Conservation (phyloP, 192 early-diverging fungal genomes). For the Coemansia sp. region DNA sequence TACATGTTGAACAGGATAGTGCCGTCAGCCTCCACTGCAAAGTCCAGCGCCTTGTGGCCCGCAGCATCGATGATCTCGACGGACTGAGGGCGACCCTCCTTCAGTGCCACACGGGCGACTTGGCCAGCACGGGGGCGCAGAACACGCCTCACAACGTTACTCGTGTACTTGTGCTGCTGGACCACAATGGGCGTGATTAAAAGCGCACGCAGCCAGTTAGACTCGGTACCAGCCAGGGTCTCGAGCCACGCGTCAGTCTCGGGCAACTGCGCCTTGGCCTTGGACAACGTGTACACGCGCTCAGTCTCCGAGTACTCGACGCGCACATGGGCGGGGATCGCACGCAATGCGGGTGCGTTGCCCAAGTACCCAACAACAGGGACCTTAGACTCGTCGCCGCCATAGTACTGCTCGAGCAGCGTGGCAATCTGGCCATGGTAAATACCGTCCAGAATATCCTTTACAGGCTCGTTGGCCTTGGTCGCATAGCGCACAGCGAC, state of each 20-base stretch:
- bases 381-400: conserved; percentile 59
- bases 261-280: conserved; percentile 10
- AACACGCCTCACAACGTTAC: conserved; percentile 63
- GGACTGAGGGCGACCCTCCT: background rate
- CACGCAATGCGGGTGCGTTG: background rate
- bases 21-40: conserved; percentile 53
- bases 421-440: conserved; percentile 78
- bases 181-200: conserved; percentile 73
- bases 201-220: conserved; percentile 83
- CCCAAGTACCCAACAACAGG: conserved; percentile 81
- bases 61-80: conserved; percentile 1
- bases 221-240: conserved; percentile 65
- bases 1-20: conserved; percentile 65
- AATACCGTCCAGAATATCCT: conserved; percentile 84
- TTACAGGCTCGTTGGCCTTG: conserved; percentile 79
- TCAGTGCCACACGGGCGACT: conserved; percentile 21
- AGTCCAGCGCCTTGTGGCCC: conserved; percentile 40
- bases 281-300: conserved; percentile 11
- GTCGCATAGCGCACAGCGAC: conserved; percentile 77
- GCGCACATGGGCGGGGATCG: conserved; percentile 1
- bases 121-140: conserved; percentile 64
- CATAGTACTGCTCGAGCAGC: conserved; percentile 75
- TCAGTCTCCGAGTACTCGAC: background rate
- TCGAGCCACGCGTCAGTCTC: conserved; percentile 62
- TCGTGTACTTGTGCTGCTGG: conserved; percentile 66